These are phyloP conservation scores for Trichoderma pleuroti DNA, from an alignment of 2,329 filamentous ascomycete species.

Conservation along the genomic window DNA sequence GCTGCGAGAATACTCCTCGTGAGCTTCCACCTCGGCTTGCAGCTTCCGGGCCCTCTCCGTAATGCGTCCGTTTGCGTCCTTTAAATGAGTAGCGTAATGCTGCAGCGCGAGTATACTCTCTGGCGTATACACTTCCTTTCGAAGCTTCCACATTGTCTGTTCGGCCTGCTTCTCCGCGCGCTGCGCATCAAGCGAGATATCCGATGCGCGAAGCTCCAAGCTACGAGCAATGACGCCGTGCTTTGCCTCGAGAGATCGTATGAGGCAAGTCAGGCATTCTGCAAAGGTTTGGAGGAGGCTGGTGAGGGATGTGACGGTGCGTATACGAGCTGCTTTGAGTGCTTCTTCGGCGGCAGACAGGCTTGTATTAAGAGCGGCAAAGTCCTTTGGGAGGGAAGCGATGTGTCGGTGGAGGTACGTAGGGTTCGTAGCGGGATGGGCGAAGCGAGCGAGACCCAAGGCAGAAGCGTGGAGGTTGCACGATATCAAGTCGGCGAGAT, in stretches of 20 bases:
- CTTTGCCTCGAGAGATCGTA: slow-evolving; percentile 53
- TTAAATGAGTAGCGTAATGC: slow-evolving; percentile 48
- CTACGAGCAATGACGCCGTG: slow-evolving; percentile 51
- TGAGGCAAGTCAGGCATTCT: slow-evolving; percentile 39
- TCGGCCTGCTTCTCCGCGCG: slow-evolving; percentile 39
- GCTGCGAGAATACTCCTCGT: slow-evolving; percentile 43
- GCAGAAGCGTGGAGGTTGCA: slow-evolving; percentile 48
- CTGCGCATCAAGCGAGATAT: slow-evolving; percentile 43
- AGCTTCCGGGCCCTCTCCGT: slow-evolving; percentile 42
- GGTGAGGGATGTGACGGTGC: slow-evolving; percentile 36
- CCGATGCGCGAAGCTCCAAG: slow-evolving; percentile 48
- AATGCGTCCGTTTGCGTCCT: slow-evolving; percentile 45
- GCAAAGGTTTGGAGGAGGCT: slow-evolving; percentile 41
- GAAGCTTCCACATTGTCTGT: slow-evolving; percentile 34
- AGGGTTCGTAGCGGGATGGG: slow-evolving; percentile 49
- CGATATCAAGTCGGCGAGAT: slow-evolving; percentile 47
- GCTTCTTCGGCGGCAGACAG: slow-evolving; percentile 30
- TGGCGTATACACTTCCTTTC: slow-evolving; percentile 44
- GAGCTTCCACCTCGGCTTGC: slow-evolving; percentile 45
- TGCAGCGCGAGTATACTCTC: slow-evolving; percentile 41
- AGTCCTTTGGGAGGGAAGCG: slow-evolving; percentile 43
- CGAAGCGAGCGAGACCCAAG: slow-evolving; percentile 45
- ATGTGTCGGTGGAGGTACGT: slow-evolving; percentile 58
- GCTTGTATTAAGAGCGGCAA: slow-evolving; percentile 36
- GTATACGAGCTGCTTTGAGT: slow-evolving; percentile 40